Evolutionary conservation across 129 eudicot species (phyloP).

Genomic region (Saposhnikovia divaricata): DNA sequence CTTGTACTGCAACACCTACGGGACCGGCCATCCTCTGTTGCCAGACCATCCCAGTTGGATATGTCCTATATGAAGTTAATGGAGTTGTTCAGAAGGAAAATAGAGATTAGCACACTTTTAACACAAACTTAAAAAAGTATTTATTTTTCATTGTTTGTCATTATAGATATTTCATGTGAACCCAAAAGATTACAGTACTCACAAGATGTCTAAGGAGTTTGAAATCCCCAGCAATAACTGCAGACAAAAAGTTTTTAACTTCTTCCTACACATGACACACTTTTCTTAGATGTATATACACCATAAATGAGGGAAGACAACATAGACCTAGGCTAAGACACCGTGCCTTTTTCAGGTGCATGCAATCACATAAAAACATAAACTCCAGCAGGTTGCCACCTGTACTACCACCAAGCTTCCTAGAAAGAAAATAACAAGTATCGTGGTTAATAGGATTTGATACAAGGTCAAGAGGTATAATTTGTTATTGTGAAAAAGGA

Average conservation of each 20-base stretch:
- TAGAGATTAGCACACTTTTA: not conserved
- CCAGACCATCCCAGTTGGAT: constrained; percentile 76
- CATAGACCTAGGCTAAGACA: not conserved
- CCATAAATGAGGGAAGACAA: not conserved
- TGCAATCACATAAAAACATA: constrained; percentile 67
- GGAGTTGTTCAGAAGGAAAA: not conserved
- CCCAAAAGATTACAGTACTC: constrained; percentile 11
- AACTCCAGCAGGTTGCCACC: constrained; percentile 64
- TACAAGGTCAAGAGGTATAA: not conserved
- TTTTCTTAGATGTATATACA: constrained; percentile 3
- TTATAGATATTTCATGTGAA: not conserved
- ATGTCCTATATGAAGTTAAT: constrained; percentile 43
- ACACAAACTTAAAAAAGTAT: not conserved
- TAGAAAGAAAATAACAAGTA: constrained; percentile 12
- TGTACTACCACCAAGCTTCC: constrained; percentile 55
- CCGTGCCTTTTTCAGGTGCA: constrained; percentile 72
- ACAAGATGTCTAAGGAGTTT: constrained; percentile 68
- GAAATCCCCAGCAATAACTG: constrained; percentile 73
- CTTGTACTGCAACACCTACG: constrained; percentile 50
- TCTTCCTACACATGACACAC: constrained; percentile 42
- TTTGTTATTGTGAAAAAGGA: constrained; percentile 1
- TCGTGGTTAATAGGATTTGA: not conserved
- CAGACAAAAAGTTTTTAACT: constrained; percentile 54
- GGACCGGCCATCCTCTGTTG: constrained; percentile 73
- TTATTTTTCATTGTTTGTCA: not conserved